These are phyloP conservation scores for Ananas comosus DNA, from an alignment of 176 grass and related monocot species.

Conservation along the genomic window DNA sequence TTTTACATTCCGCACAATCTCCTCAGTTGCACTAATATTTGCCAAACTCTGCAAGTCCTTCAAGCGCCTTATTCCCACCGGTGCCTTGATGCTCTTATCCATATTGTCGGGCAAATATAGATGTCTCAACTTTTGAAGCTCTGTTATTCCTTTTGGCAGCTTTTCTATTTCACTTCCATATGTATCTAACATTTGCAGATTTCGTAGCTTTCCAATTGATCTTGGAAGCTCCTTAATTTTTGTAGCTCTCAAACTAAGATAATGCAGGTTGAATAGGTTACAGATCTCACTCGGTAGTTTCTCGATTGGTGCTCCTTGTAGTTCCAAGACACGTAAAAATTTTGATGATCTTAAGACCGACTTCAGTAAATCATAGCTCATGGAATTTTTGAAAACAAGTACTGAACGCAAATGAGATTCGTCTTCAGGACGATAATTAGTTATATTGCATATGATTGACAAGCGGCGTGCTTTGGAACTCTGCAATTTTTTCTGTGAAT, in stretches of 20 bases:
- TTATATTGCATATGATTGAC: too few relatives aligned
- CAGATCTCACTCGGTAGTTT: constrained; percentile 24
- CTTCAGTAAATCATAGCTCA: constrained; percentile 15
- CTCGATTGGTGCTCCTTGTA: constrained; percentile 30
- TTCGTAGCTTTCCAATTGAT: constrained; percentile 27
- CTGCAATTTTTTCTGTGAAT: too few relatives aligned
- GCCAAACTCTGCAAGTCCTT: too few relatives aligned
- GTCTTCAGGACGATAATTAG: too few relatives aligned
- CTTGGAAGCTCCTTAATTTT: constrained; percentile 15
- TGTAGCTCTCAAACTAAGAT: constrained; percentile 23
- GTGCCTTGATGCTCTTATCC: background rate
- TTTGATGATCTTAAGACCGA: constrained; percentile 22
- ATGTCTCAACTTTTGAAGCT: constrained; percentile 20
- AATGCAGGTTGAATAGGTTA: constrained; percentile 29
- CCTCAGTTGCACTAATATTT: too few relatives aligned
- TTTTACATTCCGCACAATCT: too few relatives aligned
- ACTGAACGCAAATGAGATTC: constrained; percentile 18
- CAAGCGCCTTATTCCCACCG: too few relatives aligned
- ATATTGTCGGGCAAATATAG: background rate
- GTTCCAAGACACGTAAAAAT: constrained; percentile 24
- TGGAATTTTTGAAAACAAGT: constrained; percentile 30
- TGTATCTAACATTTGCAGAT: constrained; percentile 22
- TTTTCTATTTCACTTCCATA: constrained; percentile 16
- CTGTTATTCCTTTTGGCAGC: constrained; percentile 24
- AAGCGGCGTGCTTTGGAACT: too few relatives aligned